Conservation (phyloP, 116 monocot species). For the Trichopus zeylanicus region DNA sequence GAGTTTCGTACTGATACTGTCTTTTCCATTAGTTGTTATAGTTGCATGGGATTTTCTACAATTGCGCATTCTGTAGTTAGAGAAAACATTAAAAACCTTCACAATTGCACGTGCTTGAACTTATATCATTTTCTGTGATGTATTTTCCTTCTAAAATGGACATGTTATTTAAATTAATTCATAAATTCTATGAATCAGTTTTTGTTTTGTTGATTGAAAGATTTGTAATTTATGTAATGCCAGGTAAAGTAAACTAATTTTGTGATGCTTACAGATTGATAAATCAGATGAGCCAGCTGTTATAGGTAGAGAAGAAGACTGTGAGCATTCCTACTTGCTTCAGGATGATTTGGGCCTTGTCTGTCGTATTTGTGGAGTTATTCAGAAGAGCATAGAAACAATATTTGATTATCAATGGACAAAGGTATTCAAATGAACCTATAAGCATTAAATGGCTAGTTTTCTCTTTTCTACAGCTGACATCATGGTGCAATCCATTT, state of each 20-base stretch:
- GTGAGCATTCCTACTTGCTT: constrained; percentile 32
- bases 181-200: not conserved
- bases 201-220: too few species aligned
- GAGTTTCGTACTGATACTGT: not conserved
- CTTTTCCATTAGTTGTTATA: not conserved
- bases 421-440: constrained; percentile 28
- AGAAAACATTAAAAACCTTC: too few species aligned
- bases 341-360: constrained; percentile 61
- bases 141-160: too few species aligned
- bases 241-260: not conserved
- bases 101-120: too few species aligned
- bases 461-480: not conserved
- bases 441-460: not conserved
- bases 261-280: constrained; percentile 13
- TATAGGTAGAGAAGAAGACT: constrained; percentile 22
- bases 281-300: constrained; percentile 17
- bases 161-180: too few species aligned
- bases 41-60: not conserved
- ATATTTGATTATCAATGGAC: constrained; percentile 63
- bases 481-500: too few species aligned
- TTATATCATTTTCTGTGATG: too few species aligned
- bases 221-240: not conserved
- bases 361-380: constrained; percentile 52
- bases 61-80: too few species aligned
- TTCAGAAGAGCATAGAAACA: constrained; percentile 44